phyloP scores from a whole-genome alignment of 495 filamentous ascomycete species.

The Collariella sp. region DNA sequence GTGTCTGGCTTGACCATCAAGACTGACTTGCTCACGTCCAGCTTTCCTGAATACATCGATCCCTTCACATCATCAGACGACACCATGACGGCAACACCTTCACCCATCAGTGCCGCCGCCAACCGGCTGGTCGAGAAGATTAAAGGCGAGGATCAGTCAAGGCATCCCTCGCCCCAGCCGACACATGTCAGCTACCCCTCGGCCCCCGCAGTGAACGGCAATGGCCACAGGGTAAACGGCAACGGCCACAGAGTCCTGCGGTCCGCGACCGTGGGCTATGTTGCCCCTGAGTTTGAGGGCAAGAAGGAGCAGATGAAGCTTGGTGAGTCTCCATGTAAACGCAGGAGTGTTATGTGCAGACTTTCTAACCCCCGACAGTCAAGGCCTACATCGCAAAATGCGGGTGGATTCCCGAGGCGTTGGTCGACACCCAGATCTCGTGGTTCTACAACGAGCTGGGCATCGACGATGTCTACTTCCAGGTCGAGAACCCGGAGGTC shows the following conservation, averaged over 20 bases:
- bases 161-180: conserved; percentile 79
- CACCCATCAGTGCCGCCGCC: conserved; percentile 19
- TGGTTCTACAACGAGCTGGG: conserved; percentile 98
- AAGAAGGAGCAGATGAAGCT: conserved; percentile 89
- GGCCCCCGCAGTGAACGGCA: conserved; percentile 46
- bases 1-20: conserved; percentile 33
- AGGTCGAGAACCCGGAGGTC: conserved; percentile 76
- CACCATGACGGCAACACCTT: conserved; percentile 26
- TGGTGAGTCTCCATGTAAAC: conserved; percentile 44
- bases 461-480: conserved; percentile 98
- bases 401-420: conserved; percentile 76
- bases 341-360: background rate
- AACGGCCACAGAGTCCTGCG: conserved; percentile 61
- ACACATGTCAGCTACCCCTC: conserved; percentile 77
- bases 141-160: conserved; percentile 21
- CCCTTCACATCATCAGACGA: conserved; percentile 31
- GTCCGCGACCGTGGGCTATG: conserved; percentile 88
- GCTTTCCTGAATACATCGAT: conserved; percentile 35
- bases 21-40: conserved; percentile 36
- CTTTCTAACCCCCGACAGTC: conserved; percentile 21
- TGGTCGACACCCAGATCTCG: conserved; percentile 73
- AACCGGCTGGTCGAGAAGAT: conserved; percentile 30
- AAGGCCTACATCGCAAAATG: conserved; percentile 33
- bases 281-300: conserved; percentile 90
- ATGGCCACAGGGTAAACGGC: conserved; percentile 47